Base-by-base conservation (phyloP, 306 rosid genomes). In the Lathyrus tuberosus region DNA sequence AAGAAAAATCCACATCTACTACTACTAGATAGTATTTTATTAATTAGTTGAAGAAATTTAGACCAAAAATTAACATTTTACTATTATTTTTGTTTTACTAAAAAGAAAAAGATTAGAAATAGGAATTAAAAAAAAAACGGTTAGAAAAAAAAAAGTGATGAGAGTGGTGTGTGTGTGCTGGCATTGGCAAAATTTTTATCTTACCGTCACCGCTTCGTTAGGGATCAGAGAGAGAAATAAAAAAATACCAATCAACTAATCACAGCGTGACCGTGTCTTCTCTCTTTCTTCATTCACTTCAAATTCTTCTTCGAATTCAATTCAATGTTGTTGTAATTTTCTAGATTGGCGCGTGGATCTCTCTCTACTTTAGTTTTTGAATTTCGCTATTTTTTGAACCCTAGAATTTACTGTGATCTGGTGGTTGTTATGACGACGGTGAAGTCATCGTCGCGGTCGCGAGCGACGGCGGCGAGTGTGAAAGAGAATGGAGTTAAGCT, bases 401-500 rank as follows among this genome's bases (percentile, higher is more conserved):
- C 86, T 79, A 81, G 57, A 56, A 8, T 52, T 10, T 15, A 47
- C 16, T 53, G 53, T 51, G 65, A 63, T 78, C 67, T 62, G 30
- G 17, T 30, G 20, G 58, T 79, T 44, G 10, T 62, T 43, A 91
- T 89, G 96, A 87, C 96, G 59, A 64, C 90, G 76, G 89, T 52
- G 82, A 95, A 87, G 95, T 76, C 88, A 24, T 82, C 88, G 31
- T 82, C 91, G 22, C 91, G 99, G 79, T 80, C 95, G 5, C 82
- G 95, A 74, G 76, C 79, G 28, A 59, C 86, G 16, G 71, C 82
- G 72, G 81, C 59, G 35, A 87, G 77, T 63, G 82, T 61, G 6
- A 91, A 89, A 78, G 97, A 95, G 70, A 88, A 84, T 51, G 97
- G 91, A 66, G 69, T 72, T 2, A 89, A 87, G 84, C 89, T 91